These are phyloP conservation scores for Quercus berberidifolia DNA, from an alignment of 306 rosid genomes.

Conservation along the genomic window DNA sequence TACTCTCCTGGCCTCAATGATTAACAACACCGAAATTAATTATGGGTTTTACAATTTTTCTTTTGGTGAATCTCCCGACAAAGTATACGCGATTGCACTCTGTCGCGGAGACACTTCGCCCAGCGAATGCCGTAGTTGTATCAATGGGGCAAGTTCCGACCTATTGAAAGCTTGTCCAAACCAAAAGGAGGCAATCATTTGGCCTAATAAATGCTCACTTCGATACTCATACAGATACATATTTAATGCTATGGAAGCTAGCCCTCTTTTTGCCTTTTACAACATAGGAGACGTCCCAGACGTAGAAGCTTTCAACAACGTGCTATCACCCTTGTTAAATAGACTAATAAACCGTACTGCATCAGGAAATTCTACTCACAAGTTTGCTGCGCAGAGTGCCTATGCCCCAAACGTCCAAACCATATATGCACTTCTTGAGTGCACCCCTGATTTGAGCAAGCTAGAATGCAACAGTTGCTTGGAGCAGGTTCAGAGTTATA, in stretches of 20 bases:
- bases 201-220: neutral
- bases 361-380: neutral
- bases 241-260: neutral
- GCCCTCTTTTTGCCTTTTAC: rapidly evolving
- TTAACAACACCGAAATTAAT: neutral
- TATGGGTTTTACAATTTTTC: too few relatives aligned
- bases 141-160: too few relatives aligned
- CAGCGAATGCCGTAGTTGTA: too few relatives aligned
- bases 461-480: neutral
- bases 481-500: neutral
- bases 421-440: neutral
- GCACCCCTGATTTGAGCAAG: neutral
- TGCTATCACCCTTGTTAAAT: neutral
- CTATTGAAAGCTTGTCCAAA: too few relatives aligned
- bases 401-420: neutral
- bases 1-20: neutral
- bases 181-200: too few relatives aligned
- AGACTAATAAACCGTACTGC: neutral
- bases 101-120: too few relatives aligned
- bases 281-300: neutral
- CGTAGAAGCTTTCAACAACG: neutral
- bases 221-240: slow-evolving; percentile 5
- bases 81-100: too few relatives aligned
- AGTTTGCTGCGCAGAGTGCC: neutral
- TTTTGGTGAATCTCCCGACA: too few relatives aligned